These are phyloP conservation scores for Dothidotthia symphoricarpi DNA, from an alignment of 2,329 filamentous ascomycete genomes.

Conservation along the genomic window DNA sequence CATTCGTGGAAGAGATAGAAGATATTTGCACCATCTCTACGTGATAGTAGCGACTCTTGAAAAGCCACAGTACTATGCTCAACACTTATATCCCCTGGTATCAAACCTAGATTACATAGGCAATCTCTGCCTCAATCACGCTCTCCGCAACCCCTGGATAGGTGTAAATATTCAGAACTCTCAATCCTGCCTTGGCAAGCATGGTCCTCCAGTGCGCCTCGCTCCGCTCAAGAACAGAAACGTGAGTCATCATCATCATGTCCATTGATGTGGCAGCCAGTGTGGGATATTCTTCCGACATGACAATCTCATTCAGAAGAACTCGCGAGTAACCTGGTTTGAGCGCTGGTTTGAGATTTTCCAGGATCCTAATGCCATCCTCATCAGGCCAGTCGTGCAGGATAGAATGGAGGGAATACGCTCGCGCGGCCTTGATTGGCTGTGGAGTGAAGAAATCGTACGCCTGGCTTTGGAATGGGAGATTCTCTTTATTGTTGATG, in stretches of 20 bases:
- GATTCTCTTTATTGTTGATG: constrained; percentile 19
- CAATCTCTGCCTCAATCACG: constrained; percentile 15
- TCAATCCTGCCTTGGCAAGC: constrained; percentile 10
- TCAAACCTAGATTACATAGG: background rate
- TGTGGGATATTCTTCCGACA: constrained; percentile 10
- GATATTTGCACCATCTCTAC: too few relatives aligned
- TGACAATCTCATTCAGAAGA: constrained; percentile 15
- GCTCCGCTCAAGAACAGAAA: constrained; percentile 9
- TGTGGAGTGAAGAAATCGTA: constrained; percentile 52
- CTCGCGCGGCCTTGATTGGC: constrained; percentile 44
- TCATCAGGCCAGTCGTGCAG: constrained; percentile 27
- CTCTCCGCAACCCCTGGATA: constrained; percentile 17
- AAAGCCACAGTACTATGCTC: too few relatives aligned
- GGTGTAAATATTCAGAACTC: constrained; percentile 5
- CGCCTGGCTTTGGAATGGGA: constrained; percentile 29
- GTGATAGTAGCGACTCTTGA: too few relatives aligned
- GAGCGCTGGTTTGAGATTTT: constrained; percentile 15
- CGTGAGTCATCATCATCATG: constrained; percentile 17
- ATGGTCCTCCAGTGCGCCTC: constrained; percentile 10
- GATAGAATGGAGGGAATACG: constrained; percentile 22
- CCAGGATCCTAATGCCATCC: constrained; percentile 14
- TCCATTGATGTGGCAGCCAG: constrained; percentile 12
- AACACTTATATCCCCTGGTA: too few relatives aligned
- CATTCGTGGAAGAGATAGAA: too few relatives aligned
- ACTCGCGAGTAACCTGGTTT: constrained; percentile 16